A percentile compares a stretch with the other conserved stretches of the same genome.
These are phyloP conservation scores for Urostyla sp. DNA, from an alignment of 73 alveolate species.

Conservation along the genomic window DNA sequence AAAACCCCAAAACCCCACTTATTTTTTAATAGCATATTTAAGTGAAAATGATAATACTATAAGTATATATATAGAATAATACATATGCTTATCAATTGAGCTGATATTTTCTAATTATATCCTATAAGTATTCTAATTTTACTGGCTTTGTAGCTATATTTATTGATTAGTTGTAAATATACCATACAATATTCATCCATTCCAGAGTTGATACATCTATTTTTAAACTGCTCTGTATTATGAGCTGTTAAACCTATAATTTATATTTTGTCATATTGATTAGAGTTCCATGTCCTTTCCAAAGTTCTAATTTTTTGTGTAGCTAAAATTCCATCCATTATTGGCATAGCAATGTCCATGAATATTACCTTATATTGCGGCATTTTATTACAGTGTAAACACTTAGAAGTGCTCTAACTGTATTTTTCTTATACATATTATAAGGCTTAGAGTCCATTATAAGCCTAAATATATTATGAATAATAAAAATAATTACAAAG, in stretches of 20 bases:
- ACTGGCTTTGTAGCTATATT: no score
- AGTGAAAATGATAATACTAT: no score
- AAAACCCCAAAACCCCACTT: no score
- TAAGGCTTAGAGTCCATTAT: slow-evolving; percentile 41
- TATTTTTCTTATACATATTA: background rate
- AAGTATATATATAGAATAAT: no score
- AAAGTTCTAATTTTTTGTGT: slow-evolving; percentile 17
- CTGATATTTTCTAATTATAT: no score
- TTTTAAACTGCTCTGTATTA: slow-evolving; percentile 19
- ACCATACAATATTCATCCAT: slow-evolving; percentile 46
- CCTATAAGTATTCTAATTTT: no score
- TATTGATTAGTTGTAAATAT: no score
- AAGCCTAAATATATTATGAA: slow-evolving; percentile 19
- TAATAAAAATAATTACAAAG: slow-evolving; percentile 11
- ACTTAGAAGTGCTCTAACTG: background rate
- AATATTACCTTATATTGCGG: slow-evolving; percentile 1
- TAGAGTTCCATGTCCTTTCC: background rate
- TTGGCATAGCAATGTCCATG: slow-evolving; percentile 31
- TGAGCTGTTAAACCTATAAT: slow-evolving; percentile 48
- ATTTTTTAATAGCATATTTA: no score
- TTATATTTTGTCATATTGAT: background rate
- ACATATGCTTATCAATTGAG: no score
- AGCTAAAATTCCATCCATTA: slow-evolving; percentile 40
- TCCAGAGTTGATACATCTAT: slow-evolving; percentile 39
- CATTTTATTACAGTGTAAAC: background rate